Evolutionary conservation across 2,329 filamentous ascomycete genomes (phyloP), one percentile per base, ranked within the genome.

Genomic region (Cladorrhinum sp.): DNA sequence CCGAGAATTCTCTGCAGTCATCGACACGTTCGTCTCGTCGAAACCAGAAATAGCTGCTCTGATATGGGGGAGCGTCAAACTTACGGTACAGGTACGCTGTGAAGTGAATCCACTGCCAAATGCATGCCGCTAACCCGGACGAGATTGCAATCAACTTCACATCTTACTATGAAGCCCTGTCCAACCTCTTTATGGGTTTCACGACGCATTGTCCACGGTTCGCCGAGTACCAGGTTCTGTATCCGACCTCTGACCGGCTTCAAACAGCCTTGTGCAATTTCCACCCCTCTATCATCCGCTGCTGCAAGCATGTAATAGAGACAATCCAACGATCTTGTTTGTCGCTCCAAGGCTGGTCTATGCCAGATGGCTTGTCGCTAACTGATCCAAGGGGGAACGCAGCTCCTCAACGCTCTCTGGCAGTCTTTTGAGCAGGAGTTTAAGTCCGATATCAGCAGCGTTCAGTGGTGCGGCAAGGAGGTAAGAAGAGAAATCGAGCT

Each of bases 21-120:
- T 77, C 2, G 71, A 74, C 18, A 76, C 72, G 1, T 74, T 73
- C n/a, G 71, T 75, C 23, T 75, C 74, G 1, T 72, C 75, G 0
- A 63, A 76, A 57, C 72, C 72, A 1, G 64, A 68, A 22, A 72
- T 77, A 23, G 73, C 77, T 6, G 75, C 74, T 3, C 65, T 78
- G 1, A 69, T 79, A 20, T 80, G 76, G 78, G 77, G 77, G 1
- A 76, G 73, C 48, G 66, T 79, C 2, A 76, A 75, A 60, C 61
- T 79, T n/a, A 73, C 77, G 13, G 69, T 79, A 50, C 67, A 76
- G 75, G n/a, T n/a, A n/a, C n/a, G n/a, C n/a, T n/a, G n/a, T n/a
- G n/a, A n/a, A n/a, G n/a, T n/a, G n/a, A n/a, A n/a, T n/a, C n/a
- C n/a, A n/a, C n/a, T n/a, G n/a, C n/a, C n/a, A n/a, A n/a, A n/a